Percentiles rank a stretch among this genome's conserved stretches.
Conservation (phyloP, 2,329 filamentous ascomycete species). For the Fusarium sp. region DNA sequence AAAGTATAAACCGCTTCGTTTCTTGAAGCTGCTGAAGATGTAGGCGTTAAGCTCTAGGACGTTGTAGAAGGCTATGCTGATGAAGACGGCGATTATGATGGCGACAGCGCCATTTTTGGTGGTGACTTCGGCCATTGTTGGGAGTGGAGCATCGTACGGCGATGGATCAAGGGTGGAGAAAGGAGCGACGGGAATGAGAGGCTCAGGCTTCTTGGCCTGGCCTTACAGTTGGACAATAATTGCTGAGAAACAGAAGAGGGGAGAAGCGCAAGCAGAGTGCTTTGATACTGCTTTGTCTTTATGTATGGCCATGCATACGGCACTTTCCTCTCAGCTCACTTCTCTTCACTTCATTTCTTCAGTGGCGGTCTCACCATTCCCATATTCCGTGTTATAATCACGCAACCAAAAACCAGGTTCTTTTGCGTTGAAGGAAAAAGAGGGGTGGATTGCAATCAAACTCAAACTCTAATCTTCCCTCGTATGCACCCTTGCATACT, state of each 20-base stretch:
- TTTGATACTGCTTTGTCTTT: neutral
- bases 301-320: neutral
- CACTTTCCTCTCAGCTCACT: neutral
- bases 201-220: neutral
- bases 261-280: neutral
- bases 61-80: constrained; percentile 49
- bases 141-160: neutral
- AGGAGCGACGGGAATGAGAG: neutral
- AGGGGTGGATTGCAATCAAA: neutral
- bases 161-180: neutral
- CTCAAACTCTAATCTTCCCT: neutral
- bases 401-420: neutral
- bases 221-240: neutral
- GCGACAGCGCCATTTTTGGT: constrained; percentile 34
- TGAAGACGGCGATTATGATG: constrained; percentile 40
- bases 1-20: constrained; percentile 51
- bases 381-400: neutral
- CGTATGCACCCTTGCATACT: neutral
- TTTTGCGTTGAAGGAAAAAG: neutral
- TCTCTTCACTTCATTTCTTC: too few relatives aligned
- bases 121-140: constrained; percentile 11
- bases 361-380: neutral
- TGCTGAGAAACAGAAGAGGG: neutral
- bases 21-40: constrained; percentile 50
- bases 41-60: constrained; percentile 50